These are phyloP conservation scores for Tuber magnatum DNA, from an alignment of 495 filamentous ascomycete species.

Conservation along the genomic window DNA sequence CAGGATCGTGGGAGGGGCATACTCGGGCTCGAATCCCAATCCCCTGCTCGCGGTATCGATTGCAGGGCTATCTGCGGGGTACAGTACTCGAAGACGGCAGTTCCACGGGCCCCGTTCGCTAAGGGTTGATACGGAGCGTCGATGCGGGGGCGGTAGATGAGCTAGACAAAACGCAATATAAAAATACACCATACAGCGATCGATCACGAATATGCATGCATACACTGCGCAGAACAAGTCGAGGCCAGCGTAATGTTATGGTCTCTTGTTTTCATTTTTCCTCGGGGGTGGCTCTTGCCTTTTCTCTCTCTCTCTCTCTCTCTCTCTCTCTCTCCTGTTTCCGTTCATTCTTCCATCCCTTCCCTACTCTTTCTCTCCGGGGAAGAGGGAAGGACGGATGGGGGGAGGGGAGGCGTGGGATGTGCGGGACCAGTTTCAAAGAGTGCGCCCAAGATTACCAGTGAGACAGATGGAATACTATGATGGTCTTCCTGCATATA, in stretches of 20 bases:
- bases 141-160: background rate
- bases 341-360: background rate
- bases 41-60: background rate
- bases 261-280: background rate
- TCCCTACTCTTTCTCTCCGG: background rate
- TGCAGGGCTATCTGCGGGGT: background rate
- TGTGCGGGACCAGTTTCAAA: background rate
- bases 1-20: background rate
- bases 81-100: background rate
- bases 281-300: background rate
- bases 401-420: background rate
- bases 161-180: background rate
- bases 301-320: background rate
- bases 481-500: background rate
- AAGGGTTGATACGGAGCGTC: background rate
- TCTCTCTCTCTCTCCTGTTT: background rate
- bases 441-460: background rate
- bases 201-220: conserved; percentile 1
- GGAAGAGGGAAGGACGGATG: background rate
- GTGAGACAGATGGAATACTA: background rate
- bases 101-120: background rate
- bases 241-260: background rate
- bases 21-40: background rate
- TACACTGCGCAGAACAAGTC: background rate
- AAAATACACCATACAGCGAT: background rate